A percentile compares a stretch with the other conserved stretches of the same genome.
Evolutionary conservation across 768 basidiomycete species (phyloP).

Genomic region (Pleurotus eryngii): DNA sequence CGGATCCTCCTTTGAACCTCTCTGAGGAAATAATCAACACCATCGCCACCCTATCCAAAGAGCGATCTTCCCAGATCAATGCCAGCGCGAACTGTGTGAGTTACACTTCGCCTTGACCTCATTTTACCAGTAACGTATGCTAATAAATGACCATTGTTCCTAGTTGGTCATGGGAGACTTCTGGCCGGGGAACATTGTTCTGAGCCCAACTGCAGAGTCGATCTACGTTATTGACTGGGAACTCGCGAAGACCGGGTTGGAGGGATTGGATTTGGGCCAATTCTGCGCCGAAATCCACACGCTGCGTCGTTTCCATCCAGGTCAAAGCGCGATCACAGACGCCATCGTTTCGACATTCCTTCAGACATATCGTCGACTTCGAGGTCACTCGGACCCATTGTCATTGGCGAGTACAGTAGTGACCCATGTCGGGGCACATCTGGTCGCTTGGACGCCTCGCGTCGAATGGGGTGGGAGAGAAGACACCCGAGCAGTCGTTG

Average conservation of each 20-base stretch:
- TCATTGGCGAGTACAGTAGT: conserved; percentile 33
- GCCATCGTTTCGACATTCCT: conserved; percentile 43
- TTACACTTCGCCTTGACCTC: background rate
- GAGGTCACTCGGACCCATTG: conserved; percentile 18
- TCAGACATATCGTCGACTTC: conserved; percentile 33
- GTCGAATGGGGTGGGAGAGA: conserved; percentile 48
- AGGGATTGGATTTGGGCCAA: conserved; percentile 60
- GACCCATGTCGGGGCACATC: conserved; percentile 53
- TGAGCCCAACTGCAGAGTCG: conserved; percentile 34
- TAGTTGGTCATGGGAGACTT: conserved; percentile 68
- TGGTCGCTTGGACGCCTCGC: conserved; percentile 48
- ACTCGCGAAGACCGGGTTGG: conserved; percentile 51
- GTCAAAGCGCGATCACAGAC: conserved; percentile 31
- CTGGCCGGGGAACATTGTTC: conserved; percentile 68
- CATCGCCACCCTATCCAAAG: conserved; percentile 29
- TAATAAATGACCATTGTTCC: background rate
- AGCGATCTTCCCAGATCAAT: conserved; percentile 26
- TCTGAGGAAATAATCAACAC: conserved; percentile 27
- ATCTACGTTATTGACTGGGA: conserved; percentile 68
- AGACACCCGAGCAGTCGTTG: conserved; percentile 43
- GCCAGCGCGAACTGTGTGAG: conserved; percentile 28
- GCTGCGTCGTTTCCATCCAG: conserved; percentile 44
- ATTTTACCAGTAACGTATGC: background rate
- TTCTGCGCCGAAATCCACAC: conserved; percentile 58
- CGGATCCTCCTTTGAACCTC: conserved; percentile 33